These are phyloP conservation scores for Hymenochaete sp. DNA, from an alignment of 1,284 basidiomycete species.

Conservation along the genomic window DNA sequence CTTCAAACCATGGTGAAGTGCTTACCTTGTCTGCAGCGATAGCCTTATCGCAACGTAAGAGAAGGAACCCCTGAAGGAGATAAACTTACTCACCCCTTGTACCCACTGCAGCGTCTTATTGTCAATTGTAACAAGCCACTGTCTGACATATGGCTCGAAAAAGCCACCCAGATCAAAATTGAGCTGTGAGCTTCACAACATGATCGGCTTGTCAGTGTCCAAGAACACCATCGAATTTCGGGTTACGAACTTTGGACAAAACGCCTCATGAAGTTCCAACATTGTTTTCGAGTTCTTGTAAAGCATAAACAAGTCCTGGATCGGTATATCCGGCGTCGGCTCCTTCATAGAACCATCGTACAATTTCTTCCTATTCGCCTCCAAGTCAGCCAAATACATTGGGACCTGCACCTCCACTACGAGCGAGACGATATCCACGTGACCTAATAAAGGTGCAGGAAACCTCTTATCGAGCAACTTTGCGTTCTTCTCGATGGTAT, in stretches of 20 bases:
- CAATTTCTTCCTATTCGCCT: constrained; percentile 59
- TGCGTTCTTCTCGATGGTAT: constrained; percentile 81
- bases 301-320: constrained; percentile 83
- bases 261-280: constrained; percentile 72
- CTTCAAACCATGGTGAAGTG: constrained; percentile 16
- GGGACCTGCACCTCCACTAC: constrained; percentile 70
- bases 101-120: constrained; percentile 93
- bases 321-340: constrained; percentile 68
- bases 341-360: constrained; percentile 74
- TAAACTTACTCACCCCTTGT: constrained; percentile 63
- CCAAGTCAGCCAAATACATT: constrained; percentile 68
- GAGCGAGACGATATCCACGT: constrained; percentile 74
- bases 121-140: constrained; percentile 89
- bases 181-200: constrained; percentile 38
- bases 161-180: constrained; percentile 65
- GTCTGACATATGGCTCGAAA: constrained; percentile 83
- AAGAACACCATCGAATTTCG: background rate
- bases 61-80: constrained; percentile 1
- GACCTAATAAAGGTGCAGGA: constrained; percentile 68
- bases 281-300: constrained; percentile 72
- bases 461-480: constrained; percentile 83
- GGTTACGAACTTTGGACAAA: constrained; percentile 60
- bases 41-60: constrained; percentile 39
- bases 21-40: constrained; percentile 80
- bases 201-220: constrained; percentile 2